A percentile compares a stretch with the other conserved stretches of the same genome.
These are phyloP conservation scores for Mortierella sp. DNA, from an alignment of 371 early-diverging fungal species.

Conservation along the genomic window DNA sequence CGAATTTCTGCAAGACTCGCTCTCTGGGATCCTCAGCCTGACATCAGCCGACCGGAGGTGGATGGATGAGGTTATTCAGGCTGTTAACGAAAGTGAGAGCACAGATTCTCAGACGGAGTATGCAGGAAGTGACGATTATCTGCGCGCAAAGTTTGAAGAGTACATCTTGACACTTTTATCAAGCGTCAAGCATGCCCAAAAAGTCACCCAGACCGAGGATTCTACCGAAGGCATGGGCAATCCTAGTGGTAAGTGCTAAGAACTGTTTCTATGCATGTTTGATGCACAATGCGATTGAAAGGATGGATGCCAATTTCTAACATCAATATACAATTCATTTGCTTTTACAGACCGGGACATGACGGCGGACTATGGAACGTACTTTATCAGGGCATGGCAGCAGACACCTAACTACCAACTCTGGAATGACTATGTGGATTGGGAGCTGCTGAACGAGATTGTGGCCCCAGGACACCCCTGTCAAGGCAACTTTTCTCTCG, in stretches of 20 bases:
- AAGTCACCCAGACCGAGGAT: conserved; percentile 57
- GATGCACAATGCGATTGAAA: not conserved
- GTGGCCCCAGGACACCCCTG: conserved; percentile 82
- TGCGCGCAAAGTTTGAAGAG: conserved; percentile 83
- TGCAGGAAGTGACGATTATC: conserved; percentile 85
- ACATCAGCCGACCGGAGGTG: conserved; percentile 74
- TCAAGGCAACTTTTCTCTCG: conserved; percentile 73
- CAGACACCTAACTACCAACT: conserved; percentile 76
- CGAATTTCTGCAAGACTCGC: conserved; percentile 75
- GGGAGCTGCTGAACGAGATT: conserved; percentile 74
- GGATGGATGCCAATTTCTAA: too few relatives aligned
- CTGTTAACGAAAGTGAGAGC: conserved; percentile 61
- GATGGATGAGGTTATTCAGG: conserved; percentile 75
- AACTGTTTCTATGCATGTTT: conserved; percentile 12
- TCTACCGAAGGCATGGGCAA: conserved; percentile 50
- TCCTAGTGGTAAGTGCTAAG: conserved; percentile 49
- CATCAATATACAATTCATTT: not conserved
- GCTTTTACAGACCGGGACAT: conserved; percentile 68
- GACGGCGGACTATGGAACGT: conserved; percentile 73
- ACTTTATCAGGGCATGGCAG: conserved; percentile 79
- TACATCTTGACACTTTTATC: conserved; percentile 79
- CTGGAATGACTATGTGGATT: conserved; percentile 78
- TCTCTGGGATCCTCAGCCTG: conserved; percentile 63
- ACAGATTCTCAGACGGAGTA: conserved; percentile 59
- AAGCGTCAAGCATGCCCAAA: conserved; percentile 74